Percentiles rank a stretch among this genome's conserved stretches.
phyloP scores from a whole-genome alignment of 176 grass and related monocot species.

The Triticum monococcum region DNA sequence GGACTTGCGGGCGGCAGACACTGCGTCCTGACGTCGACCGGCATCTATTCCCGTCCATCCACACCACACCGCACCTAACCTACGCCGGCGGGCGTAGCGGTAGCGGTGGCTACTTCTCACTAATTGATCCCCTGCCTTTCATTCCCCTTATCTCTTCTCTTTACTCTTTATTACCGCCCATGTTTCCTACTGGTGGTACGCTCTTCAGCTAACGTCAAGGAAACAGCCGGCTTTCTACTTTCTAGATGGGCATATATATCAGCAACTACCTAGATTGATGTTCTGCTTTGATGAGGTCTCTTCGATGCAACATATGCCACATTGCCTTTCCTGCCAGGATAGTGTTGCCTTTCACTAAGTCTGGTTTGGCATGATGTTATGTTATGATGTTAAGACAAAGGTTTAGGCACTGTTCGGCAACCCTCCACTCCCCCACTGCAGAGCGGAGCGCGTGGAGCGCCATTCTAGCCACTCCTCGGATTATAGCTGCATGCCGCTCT shows the following conservation, averaged over 20 bases:
- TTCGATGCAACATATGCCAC: neutral
- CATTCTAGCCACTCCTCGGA: too few species aligned
- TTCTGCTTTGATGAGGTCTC: too few species aligned
- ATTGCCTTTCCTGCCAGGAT: neutral
- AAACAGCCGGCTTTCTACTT: neutral
- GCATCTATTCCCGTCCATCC: conserved; percentile 36
- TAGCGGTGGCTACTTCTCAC: neutral
- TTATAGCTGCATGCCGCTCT: too few species aligned
- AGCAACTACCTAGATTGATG: neutral
- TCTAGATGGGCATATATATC: neutral
- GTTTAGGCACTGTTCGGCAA: too few species aligned
- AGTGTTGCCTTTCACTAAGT: too few species aligned
- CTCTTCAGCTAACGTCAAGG: neutral
- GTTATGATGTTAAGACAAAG: too few species aligned
- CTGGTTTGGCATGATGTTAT: too few species aligned
- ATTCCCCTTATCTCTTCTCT: neutral
- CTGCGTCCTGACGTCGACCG: conserved; percentile 40
- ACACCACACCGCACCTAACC: conserved; percentile 31
- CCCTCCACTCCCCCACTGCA: too few species aligned
- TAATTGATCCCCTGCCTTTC: neutral
- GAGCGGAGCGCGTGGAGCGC: too few species aligned
- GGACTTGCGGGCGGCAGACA: conserved; percentile 33
- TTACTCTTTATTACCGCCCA: neutral
- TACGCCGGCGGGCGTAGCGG: neutral
- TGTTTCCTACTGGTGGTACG: neutral